phyloP scores from a whole-genome alignment of 2,329 filamentous ascomycete species.

The Botrytis deweyae region DNA sequence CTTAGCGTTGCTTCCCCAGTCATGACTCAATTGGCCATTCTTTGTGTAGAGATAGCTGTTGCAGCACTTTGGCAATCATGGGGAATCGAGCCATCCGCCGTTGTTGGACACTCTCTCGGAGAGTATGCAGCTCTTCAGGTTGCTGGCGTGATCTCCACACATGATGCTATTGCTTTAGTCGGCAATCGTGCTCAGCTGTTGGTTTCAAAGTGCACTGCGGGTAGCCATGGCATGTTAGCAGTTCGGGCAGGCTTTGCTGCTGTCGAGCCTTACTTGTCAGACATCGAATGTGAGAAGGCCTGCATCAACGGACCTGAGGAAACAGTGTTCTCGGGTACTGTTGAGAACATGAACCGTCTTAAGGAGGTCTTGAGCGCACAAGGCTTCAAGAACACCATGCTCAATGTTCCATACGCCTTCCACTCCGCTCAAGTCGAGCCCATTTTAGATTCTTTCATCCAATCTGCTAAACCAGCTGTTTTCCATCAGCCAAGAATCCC shows the following conservation, averaged over 20 bases:
- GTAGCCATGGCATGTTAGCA: constrained; percentile 66
- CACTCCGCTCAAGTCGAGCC: constrained; percentile 64
- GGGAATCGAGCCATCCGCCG: constrained; percentile 54
- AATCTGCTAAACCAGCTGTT: constrained; percentile 49
- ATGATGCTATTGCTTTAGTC: constrained; percentile 69
- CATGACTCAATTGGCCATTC: constrained; percentile 21
- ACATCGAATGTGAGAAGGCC: constrained; percentile 45
- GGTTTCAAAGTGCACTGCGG: constrained; percentile 61
- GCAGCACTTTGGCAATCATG: constrained; percentile 54
- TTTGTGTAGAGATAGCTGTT: constrained; percentile 54
- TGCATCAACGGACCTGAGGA: constrained; percentile 75
- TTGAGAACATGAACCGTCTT: constrained; percentile 53
- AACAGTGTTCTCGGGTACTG: constrained; percentile 65
- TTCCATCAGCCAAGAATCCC: constrained; percentile 58
- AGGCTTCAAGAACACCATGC: constrained; percentile 57
- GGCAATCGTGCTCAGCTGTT: constrained; percentile 65
- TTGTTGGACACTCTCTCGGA: constrained; percentile 64
- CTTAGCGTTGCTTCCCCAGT: background rate
- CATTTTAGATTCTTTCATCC: constrained; percentile 59
- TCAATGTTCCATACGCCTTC: constrained; percentile 65
- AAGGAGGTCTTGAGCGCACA: constrained; percentile 48
- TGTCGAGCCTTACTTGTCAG: constrained; percentile 20
- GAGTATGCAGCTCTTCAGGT: constrained; percentile 71
- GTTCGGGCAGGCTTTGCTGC: constrained; percentile 42
- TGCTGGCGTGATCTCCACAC: constrained; percentile 66